A percentile compares a stretch with the other conserved stretches of the same genome.
phyloP scores from a whole-genome alignment of 2,329 filamentous ascomycete species.

The Pestalotiopsis sp. region DNA sequence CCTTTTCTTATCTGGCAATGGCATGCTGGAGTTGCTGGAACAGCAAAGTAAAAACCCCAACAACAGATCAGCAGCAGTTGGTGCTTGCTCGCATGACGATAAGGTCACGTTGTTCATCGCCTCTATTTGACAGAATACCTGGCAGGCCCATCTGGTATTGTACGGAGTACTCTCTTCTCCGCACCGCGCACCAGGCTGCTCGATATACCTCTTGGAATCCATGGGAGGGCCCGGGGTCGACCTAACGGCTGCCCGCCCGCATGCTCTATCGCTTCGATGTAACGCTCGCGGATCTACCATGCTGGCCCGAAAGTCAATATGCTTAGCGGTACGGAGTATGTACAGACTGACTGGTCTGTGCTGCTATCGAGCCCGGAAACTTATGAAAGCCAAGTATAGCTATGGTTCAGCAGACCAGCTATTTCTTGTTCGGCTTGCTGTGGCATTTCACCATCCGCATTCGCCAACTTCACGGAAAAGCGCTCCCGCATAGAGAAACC shows the following conservation, averaged over 20 bases:
- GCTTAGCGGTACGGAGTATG: too few species aligned
- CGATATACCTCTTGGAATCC: neutral
- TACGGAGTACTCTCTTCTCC: neutral
- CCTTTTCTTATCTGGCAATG: neutral
- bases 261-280: neutral
- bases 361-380: neutral
- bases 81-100: slow-evolving; percentile 4
- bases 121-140: neutral
- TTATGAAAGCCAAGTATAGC: neutral
- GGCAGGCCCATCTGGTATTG: neutral
- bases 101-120: slow-evolving; percentile 4
- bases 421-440: neutral
- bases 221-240: neutral
- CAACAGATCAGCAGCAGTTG: neutral
- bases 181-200: neutral
- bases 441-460: neutral
- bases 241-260: neutral
- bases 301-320: neutral
- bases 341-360: neutral
- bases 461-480: neutral
- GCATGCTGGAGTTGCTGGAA: neutral
- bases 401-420: neutral
- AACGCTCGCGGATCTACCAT: neutral
- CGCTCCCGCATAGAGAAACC: too few species aligned
- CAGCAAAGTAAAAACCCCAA: neutral